These are phyloP conservation scores for Ustilago bromivora DNA, from an alignment of 1,284 basidiomycete species.

Conservation along the genomic window DNA sequence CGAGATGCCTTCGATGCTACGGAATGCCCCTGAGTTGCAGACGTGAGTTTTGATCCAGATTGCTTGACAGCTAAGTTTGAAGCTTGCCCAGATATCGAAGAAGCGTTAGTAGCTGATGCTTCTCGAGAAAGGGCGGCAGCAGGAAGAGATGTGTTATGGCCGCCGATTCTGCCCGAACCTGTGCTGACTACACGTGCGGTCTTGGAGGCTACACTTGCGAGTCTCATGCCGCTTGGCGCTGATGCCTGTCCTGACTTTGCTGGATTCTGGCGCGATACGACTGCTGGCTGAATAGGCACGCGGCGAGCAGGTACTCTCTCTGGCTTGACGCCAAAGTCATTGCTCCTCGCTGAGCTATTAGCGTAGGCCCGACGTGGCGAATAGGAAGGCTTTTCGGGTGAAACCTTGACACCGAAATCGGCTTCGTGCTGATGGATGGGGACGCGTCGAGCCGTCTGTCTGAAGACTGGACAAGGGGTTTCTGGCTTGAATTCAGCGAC, in stretches of 20 bases:
- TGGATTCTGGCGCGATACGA: conserved; percentile 6
- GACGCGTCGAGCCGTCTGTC: conserved; percentile 47
- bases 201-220: conserved; percentile 38
- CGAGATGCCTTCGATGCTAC: conserved; percentile 40
- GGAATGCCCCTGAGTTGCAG: conserved; percentile 18
- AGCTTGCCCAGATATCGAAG: background rate
- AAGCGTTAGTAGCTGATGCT: background rate
- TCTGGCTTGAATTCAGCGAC: conserved; percentile 12
- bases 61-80: background rate
- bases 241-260: conserved; percentile 6
- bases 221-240: conserved; percentile 2
- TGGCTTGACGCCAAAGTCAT: conserved; percentile 27
- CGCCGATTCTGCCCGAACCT: conserved; percentile 26
- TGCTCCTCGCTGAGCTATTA: conserved; percentile 34
- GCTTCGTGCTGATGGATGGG: conserved; percentile 51
- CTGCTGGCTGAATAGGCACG: conserved; percentile 22
- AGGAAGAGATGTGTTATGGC: conserved; percentile 21
- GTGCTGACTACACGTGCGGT: conserved; percentile 18
- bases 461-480: conserved; percentile 41
- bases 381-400: conserved; percentile 35
- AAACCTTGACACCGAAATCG: conserved; percentile 50
- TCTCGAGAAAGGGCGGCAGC: conserved; percentile 22
- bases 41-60: conserved; percentile 1
- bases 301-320: conserved; percentile 46
- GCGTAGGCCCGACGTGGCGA: conserved; percentile 38